Evolutionary conservation across 331 rosid genomes (phyloP).

Genomic region (Malus hybrid): DNA sequence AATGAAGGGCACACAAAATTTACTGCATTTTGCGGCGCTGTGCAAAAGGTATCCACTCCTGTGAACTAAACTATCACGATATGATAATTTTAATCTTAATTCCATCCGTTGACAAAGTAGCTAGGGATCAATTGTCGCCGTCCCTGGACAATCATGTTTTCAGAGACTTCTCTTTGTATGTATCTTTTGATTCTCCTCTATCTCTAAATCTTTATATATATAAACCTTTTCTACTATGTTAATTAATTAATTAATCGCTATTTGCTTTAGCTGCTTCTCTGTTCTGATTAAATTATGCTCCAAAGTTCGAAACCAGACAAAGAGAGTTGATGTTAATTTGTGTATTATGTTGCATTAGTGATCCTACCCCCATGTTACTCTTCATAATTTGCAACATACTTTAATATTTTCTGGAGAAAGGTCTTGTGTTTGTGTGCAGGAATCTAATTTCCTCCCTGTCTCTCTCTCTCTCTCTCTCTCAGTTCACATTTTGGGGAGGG

Average conservation of each 20-base stretch:
- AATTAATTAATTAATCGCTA: neutral
- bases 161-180: constrained; percentile 1
- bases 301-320: constrained; percentile 6
- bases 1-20: neutral
- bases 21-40: neutral
- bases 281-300: neutral
- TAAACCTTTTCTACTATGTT: neutral
- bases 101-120: neutral
- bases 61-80: neutral
- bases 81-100: neutral
- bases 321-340: neutral
- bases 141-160: neutral
- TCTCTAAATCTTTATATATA: neutral
- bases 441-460: neutral
- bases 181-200: neutral
- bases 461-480: neutral
- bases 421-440: neutral
- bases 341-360: neutral
- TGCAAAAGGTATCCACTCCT: neutral
- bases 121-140: neutral
- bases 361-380: constrained; percentile 14
- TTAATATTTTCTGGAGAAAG: neutral
- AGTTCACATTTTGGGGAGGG: neutral
- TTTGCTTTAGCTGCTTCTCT: neutral
- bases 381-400: constrained; percentile 2